These are phyloP conservation scores for Alternaria panax DNA, from an alignment of 2,329 filamentous ascomycete species.

Conservation along the genomic window DNA sequence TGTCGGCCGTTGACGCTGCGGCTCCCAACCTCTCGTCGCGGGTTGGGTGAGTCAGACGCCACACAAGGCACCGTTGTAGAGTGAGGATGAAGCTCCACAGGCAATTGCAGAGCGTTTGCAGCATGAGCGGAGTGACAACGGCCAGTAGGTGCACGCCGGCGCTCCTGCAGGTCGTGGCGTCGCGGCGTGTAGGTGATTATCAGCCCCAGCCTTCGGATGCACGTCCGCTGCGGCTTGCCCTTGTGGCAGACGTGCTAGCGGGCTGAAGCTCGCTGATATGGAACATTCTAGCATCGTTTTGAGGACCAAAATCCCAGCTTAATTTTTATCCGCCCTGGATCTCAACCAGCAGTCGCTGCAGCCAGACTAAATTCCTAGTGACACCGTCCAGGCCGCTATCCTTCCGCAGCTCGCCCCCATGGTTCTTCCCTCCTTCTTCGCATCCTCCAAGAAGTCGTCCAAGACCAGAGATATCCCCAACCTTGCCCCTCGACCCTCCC, in stretches of 20 bases:
- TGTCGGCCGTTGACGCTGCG: slow-evolving; percentile 34
- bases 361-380: slow-evolving; percentile 40
- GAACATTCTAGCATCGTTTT: slow-evolving; percentile 47
- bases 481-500: slow-evolving; percentile 31
- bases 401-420: slow-evolving; percentile 37
- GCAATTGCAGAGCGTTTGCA: background rate
- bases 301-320: slow-evolving; percentile 25
- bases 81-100: background rate
- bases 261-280: slow-evolving; percentile 27
- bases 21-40: slow-evolving; percentile 35
- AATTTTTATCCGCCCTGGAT: slow-evolving; percentile 36
- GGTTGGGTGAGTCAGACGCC: slow-evolving; percentile 22
- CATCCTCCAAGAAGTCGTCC: slow-evolving; percentile 46
- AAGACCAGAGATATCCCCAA: slow-evolving; percentile 35
- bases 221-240: slow-evolving; percentile 30
- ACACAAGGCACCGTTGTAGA: background rate
- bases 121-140: background rate
- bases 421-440: slow-evolving; percentile 50
- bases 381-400: slow-evolving; percentile 35
- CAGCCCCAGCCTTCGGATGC: slow-evolving; percentile 34
- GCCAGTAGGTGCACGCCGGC: background rate
- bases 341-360: slow-evolving; percentile 41
- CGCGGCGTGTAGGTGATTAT: slow-evolving; percentile 4
- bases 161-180: slow-evolving; percentile 18
- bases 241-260: slow-evolving; percentile 27